Evolutionary conservation across 805 yeast genomes (phyloP).

Genomic region (Starmera dryadoides): DNA sequence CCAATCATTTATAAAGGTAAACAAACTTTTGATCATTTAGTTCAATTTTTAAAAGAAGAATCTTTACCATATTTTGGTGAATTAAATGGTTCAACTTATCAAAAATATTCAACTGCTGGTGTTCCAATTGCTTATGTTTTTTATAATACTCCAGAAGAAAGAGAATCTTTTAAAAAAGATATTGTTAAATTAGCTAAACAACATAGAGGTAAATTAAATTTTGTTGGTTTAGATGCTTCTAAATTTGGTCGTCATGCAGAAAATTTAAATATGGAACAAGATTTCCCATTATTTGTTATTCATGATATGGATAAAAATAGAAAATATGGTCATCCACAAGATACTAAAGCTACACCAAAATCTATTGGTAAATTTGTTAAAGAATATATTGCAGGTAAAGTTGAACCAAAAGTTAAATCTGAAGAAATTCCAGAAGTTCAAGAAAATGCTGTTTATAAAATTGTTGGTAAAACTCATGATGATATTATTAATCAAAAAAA

Average conservation of each 20-base stretch:
- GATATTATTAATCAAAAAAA: constrained; percentile 46
- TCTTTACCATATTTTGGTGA: constrained; percentile 83
- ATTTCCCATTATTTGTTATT: constrained; percentile 85
- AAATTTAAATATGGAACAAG: constrained; percentile 74
- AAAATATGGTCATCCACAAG: constrained; percentile 76
- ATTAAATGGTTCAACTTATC: constrained; percentile 73
- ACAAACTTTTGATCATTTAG: constrained; percentile 14
- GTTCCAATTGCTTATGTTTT: constrained; percentile 86
- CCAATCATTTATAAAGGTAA: constrained; percentile 25
- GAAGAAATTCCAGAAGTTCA: constrained; percentile 83
- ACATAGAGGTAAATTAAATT: constrained; percentile 73
- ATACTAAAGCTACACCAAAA: constrained; percentile 37
- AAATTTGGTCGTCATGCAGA: constrained; percentile 82
- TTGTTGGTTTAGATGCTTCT: constrained; percentile 82
- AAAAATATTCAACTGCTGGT: constrained; percentile 60
- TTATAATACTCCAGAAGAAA: constrained; percentile 63
- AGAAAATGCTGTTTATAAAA: constrained; percentile 62
- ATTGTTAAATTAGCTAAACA: constrained; percentile 63
- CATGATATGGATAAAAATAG: constrained; percentile 63
- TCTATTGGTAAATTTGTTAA: constrained; percentile 57
- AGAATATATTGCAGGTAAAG: constrained; percentile 54
- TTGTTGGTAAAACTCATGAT: constrained; percentile 82
- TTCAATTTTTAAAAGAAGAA: constrained; percentile 39
- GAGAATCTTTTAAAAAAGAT: constrained; percentile 42
- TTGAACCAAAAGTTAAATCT: constrained; percentile 71